These are phyloP conservation scores for Apiospora koreana DNA, from an alignment of 2,329 filamentous ascomycete genomes.

Conservation along the genomic window DNA sequence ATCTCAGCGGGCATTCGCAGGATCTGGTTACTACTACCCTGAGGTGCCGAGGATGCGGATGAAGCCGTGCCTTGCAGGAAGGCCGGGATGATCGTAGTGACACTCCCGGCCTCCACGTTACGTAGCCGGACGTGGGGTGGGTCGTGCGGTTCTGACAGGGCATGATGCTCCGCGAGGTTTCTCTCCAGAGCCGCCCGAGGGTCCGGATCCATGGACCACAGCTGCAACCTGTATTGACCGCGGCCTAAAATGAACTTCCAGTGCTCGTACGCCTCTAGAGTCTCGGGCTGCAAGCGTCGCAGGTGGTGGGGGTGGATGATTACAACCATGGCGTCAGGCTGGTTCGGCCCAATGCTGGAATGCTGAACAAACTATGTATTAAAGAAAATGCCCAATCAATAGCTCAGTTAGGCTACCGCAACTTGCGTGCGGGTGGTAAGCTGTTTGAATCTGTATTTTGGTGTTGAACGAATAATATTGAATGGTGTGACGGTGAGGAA, in stretches of 20 bases:
- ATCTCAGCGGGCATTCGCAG: slow-evolving; percentile 35
- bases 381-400: neutral
- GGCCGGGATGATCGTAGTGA: neutral
- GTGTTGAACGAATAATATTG: neutral
- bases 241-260: slow-evolving; percentile 15
- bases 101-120: neutral
- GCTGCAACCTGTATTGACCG: slow-evolving; percentile 22
- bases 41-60: slow-evolving; percentile 12
- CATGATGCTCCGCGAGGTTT: slow-evolving; percentile 20
- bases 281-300: slow-evolving; percentile 15
- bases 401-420: neutral
- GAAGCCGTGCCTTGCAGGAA: neutral
- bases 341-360: neutral
- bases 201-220: slow-evolving; percentile 21
- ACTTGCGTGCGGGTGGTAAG: neutral
- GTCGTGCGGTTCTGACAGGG: slow-evolving; percentile 17
- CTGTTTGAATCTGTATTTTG: neutral
- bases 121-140: slow-evolving; percentile 18
- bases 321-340: neutral
- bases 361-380: neutral
- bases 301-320: neutral
- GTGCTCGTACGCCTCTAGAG: slow-evolving; percentile 18
- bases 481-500: neutral
- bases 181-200: slow-evolving; percentile 19
- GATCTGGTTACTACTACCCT: slow-evolving; percentile 18